Conservation (phyloP, 2,329 filamentous ascomycete species). For the Macrophomina pseudophaseolina region DNA sequence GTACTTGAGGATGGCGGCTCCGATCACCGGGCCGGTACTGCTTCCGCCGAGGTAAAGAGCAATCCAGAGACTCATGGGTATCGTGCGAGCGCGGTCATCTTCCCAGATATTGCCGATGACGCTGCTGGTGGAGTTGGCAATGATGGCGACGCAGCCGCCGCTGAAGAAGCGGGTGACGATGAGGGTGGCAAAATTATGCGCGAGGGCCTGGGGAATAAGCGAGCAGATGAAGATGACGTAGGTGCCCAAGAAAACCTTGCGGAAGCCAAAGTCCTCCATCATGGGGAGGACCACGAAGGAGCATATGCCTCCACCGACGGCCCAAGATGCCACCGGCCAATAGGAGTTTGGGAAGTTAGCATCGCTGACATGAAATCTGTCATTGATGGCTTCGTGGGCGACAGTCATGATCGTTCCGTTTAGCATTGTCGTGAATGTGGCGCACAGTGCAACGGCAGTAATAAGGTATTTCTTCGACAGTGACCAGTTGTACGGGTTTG, state of each 20-base stretch:
- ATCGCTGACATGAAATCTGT: constrained; percentile 41
- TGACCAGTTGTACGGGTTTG: constrained; percentile 44
- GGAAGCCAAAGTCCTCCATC: constrained; percentile 45
- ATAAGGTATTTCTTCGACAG: constrained; percentile 40
- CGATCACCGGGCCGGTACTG: constrained; percentile 44
- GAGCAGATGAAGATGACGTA: constrained; percentile 45
- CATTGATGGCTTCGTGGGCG: constrained; percentile 40
- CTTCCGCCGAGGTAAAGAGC: constrained; percentile 40
- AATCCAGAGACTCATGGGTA: constrained; percentile 45
- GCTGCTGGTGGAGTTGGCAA: constrained; percentile 43
- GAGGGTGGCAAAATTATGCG: constrained; percentile 45
- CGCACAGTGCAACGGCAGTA: constrained; percentile 38
- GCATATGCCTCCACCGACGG: constrained; percentile 43
- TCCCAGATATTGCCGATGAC: constrained; percentile 48
- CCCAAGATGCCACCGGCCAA: constrained; percentile 46
- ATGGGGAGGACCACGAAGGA: constrained; percentile 43
- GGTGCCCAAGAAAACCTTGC: constrained; percentile 36
- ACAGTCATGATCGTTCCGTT: constrained; percentile 47
- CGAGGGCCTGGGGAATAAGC: constrained; percentile 47
- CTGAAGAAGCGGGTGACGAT: constrained; percentile 45
- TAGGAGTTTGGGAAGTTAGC: constrained; percentile 46
- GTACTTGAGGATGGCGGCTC: constrained; percentile 39
- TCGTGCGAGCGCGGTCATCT: constrained; percentile 36
- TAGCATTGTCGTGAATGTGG: constrained; percentile 40
- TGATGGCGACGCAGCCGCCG: constrained; percentile 43